Percentiles rank a stretch among this genome's conserved stretches.
Conservation (phyloP, 2,329 filamentous ascomycete genomes). For the Penicillium olsonii region DNA sequence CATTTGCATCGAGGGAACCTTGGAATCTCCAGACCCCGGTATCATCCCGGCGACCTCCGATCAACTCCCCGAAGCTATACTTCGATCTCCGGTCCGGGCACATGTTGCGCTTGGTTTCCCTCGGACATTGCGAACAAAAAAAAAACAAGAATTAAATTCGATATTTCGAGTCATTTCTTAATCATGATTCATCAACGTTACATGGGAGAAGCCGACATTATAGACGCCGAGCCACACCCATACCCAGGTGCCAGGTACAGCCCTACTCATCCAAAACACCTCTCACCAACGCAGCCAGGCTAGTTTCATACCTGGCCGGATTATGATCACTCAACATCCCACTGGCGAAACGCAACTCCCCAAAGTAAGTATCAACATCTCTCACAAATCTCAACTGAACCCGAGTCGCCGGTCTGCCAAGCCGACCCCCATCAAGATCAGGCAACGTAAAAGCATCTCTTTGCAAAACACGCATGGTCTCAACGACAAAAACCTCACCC, state of each 20-base stretch:
- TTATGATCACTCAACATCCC: constrained; percentile 77
- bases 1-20: not conserved
- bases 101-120: not conserved
- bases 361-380: constrained; percentile 70
- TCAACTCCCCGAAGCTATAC: constrained; percentile 4
- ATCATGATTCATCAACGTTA: no score
- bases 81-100: not conserved
- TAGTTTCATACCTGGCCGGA: constrained; percentile 71
- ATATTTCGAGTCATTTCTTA: no score
- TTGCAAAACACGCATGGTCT: constrained; percentile 67
- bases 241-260: no score
- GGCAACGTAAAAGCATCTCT: constrained; percentile 62
- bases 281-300: constrained; percentile 60
- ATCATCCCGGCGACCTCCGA: not conserved
- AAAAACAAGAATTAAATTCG: no score
- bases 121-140: no score
- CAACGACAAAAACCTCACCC: constrained; percentile 73
- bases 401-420: constrained; percentile 67
- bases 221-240: no score
- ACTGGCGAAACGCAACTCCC: constrained; percentile 69
- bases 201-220: no score
- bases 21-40: not conserved
- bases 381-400: constrained; percentile 70
- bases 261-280: constrained; percentile 45
- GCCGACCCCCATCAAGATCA: constrained; percentile 42